Evolutionary conservation across 2,329 filamentous ascomycete genomes (phyloP), one percentile per base, ranked within the genome.

Genomic region (Xylariaceae sp.): DNA sequence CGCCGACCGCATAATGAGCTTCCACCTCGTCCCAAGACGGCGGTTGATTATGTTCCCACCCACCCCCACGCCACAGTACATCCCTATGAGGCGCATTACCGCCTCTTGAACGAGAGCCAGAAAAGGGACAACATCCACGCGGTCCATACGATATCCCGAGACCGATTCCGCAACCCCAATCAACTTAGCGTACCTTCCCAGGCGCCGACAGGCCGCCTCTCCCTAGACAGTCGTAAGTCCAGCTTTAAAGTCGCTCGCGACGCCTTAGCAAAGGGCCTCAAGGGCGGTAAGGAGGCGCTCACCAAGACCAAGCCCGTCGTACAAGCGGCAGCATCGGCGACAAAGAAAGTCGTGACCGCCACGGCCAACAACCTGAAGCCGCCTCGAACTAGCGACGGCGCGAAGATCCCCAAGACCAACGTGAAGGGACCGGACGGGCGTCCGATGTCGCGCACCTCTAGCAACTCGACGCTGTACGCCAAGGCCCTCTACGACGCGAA

Each of bases 81-180:
- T n/a, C 38, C 19, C 16, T n/a, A 9, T 6, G 40, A 44, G 3
- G 4, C 33, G 6, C 30, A 27, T 4, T 4, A 21, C 6, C 31
- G 39, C n/a, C 38, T 42, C 13, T 14, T 38, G 9, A 42, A 46
- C 13, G n/a, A 28, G 16, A 12, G 36, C 9, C 41, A 46, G 38
- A 37, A 9, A 5, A 5, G 14, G 3, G 9, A 24, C 2, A 17
- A 4, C 5, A n/a, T 31, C 9, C 8, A 28, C 2, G 24, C 4
- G 16, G 30, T 43, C 2, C 46, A 41, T 12, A 5, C 19, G 7
- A 13, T 40, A 17, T 6, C 37, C 18, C 23, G 7, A 24, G 21
- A 24, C 7, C 36, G 13, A 3, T 35, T 49, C 11, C 3, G 6
- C 4, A 35, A 24, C 19, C 36, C 13, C 7, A 19, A 19, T 5